Percentiles rank a stretch among this genome's conserved stretches.
These are phyloP conservation scores for Kodamaea fungicola DNA, from an alignment of 1,139 yeast species.

Conservation along the genomic window DNA sequence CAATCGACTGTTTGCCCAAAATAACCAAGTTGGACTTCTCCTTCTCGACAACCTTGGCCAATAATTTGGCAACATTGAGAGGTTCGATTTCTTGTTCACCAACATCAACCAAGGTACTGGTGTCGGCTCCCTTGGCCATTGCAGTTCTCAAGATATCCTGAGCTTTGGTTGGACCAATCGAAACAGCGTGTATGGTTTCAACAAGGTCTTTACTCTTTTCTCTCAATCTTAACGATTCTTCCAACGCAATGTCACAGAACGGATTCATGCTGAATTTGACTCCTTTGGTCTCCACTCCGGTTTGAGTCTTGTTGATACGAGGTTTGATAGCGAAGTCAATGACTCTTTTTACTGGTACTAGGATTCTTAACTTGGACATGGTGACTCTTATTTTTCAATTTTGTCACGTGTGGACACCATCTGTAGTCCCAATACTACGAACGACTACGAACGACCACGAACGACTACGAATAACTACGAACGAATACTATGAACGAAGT, in stretches of 20 bases:
- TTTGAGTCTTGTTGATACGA: slow-evolving; percentile 79
- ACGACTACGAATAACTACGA: neutral
- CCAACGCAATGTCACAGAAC: slow-evolving; percentile 93
- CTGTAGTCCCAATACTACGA: neutral
- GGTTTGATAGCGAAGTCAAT: slow-evolving; percentile 94
- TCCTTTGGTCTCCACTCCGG: slow-evolving; percentile 87
- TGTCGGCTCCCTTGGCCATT: slow-evolving; percentile 91
- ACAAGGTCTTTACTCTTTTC: slow-evolving; percentile 70
- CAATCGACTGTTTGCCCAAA: slow-evolving; percentile 95
- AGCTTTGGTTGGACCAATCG: slow-evolving; percentile 84
- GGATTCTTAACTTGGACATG: slow-evolving; percentile 62
- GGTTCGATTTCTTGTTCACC: slow-evolving; percentile 80
- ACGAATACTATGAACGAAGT: too few species aligned
- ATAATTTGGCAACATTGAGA: slow-evolving; percentile 82
- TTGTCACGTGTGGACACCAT: neutral
- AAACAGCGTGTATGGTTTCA: slow-evolving; percentile 84
- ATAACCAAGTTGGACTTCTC: slow-evolving; percentile 74
- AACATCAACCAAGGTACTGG: slow-evolving; percentile 76
- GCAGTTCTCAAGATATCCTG: slow-evolving; percentile 89
- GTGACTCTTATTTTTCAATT: slow-evolving; percentile 6
- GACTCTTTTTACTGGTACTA: slow-evolving; percentile 93
- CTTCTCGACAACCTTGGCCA: slow-evolving; percentile 68
- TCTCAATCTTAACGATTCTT: slow-evolving; percentile 81
- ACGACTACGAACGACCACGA: too few species aligned
- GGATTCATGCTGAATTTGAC: slow-evolving; percentile 94